Evolutionary conservation across 192 early-diverging fungal species (phyloP), one percentile per base, ranked within the genome.

Genomic region (Backusella mclennaniae): DNA sequence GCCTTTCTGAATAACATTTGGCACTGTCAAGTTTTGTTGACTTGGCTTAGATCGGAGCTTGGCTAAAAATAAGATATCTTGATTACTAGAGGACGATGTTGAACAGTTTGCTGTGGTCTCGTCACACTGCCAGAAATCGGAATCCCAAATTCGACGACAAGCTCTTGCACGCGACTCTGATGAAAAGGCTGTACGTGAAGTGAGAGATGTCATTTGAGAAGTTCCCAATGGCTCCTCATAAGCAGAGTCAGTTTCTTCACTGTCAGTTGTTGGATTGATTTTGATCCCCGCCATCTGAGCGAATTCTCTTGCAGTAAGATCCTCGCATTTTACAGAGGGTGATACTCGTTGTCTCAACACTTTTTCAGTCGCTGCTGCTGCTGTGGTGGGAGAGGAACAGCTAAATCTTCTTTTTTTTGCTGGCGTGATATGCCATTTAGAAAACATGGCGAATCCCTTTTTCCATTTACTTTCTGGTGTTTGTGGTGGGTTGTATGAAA

Each of bases 271-370:
- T 15, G 19, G 0, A 53, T 38, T 67, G 11, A 82, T 77, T 12
- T 77, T 69, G 38, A 82, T 82, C 0, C 80, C 80, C 4, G 76
- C 77, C 52, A 82, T 53, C 36, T 78, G 76, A 44, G 80, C 80
- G 29, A 82, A 82, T 75, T 82, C 80, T 42, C 70, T 73, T n/a
- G 80, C 80, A 8, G 80, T 82, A 33, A 82, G 67, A 52, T 82
- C 52, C 36, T 82, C 80, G 21, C 76, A 82, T 69, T 82, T 69
- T 12, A 68, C 69, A 33, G 44, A 23, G 14, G 29, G 33, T 14
- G 68, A 23, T 19, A 35, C 29, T 23, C 42, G 23, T 29, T 73
- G 77, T 23, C 77, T 41, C 49, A 77, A 35, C 5, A 66, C 49
- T 52, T 79, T 79, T 53, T 79, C 77, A 23, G 72, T 74, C 11